Evolutionary conservation across 1,284 basidiomycete genomes (phyloP).

Genomic region (Calocybe gambosa): DNA sequence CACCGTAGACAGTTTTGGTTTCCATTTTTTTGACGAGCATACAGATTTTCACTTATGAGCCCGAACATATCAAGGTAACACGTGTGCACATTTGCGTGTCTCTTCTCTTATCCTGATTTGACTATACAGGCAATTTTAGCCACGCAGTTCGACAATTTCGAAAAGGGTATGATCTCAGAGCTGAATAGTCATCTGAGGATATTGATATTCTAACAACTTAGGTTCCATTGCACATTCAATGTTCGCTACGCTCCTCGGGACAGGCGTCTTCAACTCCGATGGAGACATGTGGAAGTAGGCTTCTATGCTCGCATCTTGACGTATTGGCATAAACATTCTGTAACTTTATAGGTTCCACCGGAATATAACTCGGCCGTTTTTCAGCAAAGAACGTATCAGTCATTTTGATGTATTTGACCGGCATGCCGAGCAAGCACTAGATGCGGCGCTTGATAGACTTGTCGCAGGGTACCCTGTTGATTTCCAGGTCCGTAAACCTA

Average conservation of each 20-base stretch:
- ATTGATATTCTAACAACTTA: constrained; percentile 3
- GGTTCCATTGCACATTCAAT: constrained; percentile 24
- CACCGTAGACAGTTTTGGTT: neutral
- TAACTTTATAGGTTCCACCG: constrained; percentile 34
- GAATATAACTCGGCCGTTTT: constrained; percentile 45
- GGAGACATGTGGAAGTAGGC: constrained; percentile 38
- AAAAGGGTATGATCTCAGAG: constrained; percentile 10
- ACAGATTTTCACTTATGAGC: constrained; percentile 14
- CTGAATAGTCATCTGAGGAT: neutral
- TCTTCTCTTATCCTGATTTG: neutral
- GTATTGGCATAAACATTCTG: neutral
- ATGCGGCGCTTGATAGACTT: constrained; percentile 25
- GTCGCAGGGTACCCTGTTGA: constrained; percentile 35
- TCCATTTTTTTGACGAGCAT: neutral
- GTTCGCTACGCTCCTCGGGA: constrained; percentile 37
- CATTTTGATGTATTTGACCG: constrained; percentile 41
- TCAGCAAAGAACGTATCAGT: constrained; percentile 36
- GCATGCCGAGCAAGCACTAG: constrained; percentile 31
- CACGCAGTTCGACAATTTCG: constrained; percentile 15
- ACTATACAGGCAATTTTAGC: constrained; percentile 13
- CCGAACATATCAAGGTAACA: constrained; percentile 14
- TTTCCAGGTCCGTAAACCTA: constrained; percentile 27
- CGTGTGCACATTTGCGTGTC: neutral
- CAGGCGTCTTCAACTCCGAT: constrained; percentile 45
- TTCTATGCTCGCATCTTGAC: neutral